These are phyloP conservation scores for Quercus phellos DNA, from an alignment of 331 rosid genomes.

Conservation along the genomic window DNA sequence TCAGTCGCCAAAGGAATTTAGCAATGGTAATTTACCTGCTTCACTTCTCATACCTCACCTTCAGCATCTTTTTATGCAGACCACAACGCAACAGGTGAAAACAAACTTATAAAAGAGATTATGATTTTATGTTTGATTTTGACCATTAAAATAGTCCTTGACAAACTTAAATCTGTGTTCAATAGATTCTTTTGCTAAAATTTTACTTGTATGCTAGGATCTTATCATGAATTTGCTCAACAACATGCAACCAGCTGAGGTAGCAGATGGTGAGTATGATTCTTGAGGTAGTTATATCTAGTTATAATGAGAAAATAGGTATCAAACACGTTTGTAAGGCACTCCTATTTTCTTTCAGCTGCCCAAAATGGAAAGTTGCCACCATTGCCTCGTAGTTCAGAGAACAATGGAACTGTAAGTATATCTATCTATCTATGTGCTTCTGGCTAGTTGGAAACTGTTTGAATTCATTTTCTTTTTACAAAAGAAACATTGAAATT, in stretches of 20 bases:
- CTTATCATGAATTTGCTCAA: constrained; percentile 66
- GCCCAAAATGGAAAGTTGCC: constrained; percentile 87
- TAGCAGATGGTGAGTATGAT: constrained; percentile 67
- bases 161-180: constrained; percentile 1
- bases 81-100: constrained; percentile 85
- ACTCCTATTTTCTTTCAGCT: constrained; percentile 44
- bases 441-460: background rate
- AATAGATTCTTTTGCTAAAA: constrained; percentile 20
- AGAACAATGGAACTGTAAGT: constrained; percentile 88
- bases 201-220: constrained; percentile 57
- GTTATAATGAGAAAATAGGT: background rate
- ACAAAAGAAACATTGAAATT: background rate
- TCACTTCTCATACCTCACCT: constrained; percentile 76
- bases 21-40: constrained; percentile 52
- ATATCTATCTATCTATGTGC: background rate
- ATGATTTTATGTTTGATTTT: constrained; percentile 12
- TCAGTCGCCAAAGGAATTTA: constrained; percentile 55
- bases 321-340: constrained; percentile 19
- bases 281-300: constrained; percentile 6
- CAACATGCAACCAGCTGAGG: constrained; percentile 71
- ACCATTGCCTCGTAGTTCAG: constrained; percentile 70
- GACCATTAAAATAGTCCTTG: constrained; percentile 6
- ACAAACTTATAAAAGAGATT: constrained; percentile 11
- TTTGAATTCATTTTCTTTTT: background rate
- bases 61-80: constrained; percentile 91